These are phyloP conservation scores for Taphrina confusa DNA, from an alignment of 1,139 yeast species.

Conservation along the genomic window DNA sequence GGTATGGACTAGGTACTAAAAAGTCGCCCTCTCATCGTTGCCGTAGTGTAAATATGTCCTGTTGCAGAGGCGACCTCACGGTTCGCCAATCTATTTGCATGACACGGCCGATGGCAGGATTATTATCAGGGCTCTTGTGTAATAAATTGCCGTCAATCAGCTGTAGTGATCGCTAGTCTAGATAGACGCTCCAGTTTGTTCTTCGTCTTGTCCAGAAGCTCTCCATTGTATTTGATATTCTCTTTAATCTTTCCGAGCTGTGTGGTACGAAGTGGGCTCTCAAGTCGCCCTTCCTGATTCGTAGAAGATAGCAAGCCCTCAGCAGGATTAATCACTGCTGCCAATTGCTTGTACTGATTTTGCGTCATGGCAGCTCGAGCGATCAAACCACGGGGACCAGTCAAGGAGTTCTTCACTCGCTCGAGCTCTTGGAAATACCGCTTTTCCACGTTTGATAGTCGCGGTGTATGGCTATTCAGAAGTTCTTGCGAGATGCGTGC, in stretches of 20 bases:
- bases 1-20: too few species aligned
- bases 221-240: constrained; percentile 16
- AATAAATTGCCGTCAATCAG: too few species aligned
- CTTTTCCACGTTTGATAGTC: constrained; percentile 50
- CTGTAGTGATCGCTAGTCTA: too few species aligned
- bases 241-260: constrained; percentile 5
- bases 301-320: not conserved
- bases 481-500: constrained; percentile 44
- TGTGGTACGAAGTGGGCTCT: constrained; percentile 20
- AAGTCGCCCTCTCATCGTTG: too few species aligned
- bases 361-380: not conserved
- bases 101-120: too few species aligned
- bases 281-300: too few species aligned
- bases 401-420: constrained; percentile 40
- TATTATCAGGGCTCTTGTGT: too few species aligned
- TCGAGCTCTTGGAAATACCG: constrained; percentile 54
- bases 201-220: not conserved
- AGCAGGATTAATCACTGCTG: not conserved
- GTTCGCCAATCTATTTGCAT: too few species aligned
- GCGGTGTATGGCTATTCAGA: constrained; percentile 43
- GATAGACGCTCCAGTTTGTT: not conserved
- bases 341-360: constrained; percentile 2
- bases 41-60: too few species aligned
- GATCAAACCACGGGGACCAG: constrained; percentile 25
- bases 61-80: too few species aligned